phyloP scores from a whole-genome alignment of 129 eudicot species.

The Tagetes erecta region DNA sequence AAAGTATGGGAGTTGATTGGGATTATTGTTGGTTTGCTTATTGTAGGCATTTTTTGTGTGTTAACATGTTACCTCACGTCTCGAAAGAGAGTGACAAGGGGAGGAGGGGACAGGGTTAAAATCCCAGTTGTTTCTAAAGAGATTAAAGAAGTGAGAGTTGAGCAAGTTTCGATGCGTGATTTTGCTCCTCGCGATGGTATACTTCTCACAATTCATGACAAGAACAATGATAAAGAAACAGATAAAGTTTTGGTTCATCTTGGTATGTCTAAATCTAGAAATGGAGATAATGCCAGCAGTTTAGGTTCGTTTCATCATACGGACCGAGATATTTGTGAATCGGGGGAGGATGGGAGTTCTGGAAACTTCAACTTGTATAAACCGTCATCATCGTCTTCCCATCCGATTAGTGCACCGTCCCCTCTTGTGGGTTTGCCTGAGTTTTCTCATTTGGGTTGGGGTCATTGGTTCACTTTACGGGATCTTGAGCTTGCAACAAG shows the following conservation, averaged over 20 bases:
- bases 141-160: constrained; percentile 86
- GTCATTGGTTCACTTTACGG: constrained; percentile 84
- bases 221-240: constrained; percentile 71
- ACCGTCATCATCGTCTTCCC: constrained; percentile 64
- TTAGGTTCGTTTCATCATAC: constrained; percentile 66
- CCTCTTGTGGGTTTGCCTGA: constrained; percentile 87
- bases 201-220: constrained; percentile 79
- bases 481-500: constrained; percentile 83
- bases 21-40: constrained; percentile 65
- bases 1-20: constrained; percentile 90
- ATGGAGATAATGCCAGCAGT: constrained; percentile 61
- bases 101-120: constrained; percentile 33
- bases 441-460: constrained; percentile 91
- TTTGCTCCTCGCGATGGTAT: constrained; percentile 63
- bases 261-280: constrained; percentile 52
- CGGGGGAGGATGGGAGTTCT: constrained; percentile 64
- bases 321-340: constrained; percentile 41
- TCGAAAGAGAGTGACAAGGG: constrained; percentile 51
- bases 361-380: constrained; percentile 33
- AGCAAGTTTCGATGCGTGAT: constrained; percentile 70
- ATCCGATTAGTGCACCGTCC: constrained; percentile 71
- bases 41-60: constrained; percentile 58
- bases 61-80: constrained; percentile 70
- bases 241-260: constrained; percentile 77
- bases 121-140: constrained; percentile 83